phyloP scores from a whole-genome alignment of 164 flowering plant genomes.

The Tinospora cordifolia region DNA sequence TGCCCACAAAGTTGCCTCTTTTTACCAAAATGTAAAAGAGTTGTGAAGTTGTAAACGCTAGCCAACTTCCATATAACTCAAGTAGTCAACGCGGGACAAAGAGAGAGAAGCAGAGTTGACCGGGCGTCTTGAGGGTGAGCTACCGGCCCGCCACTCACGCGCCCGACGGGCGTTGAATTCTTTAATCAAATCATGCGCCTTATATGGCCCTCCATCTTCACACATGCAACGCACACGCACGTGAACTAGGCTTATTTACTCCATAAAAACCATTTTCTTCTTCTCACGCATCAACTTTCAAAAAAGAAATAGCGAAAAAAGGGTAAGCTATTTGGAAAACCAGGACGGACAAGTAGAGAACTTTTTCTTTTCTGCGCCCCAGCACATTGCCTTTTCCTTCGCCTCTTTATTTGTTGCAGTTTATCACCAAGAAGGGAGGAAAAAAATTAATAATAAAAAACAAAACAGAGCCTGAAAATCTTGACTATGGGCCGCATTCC shows the following conservation, averaged over 20 bases:
- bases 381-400: neutral
- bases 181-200: conserved; percentile 85
- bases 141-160: conserved; percentile 89
- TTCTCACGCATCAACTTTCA: conserved; percentile 1
- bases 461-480: neutral
- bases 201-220: conserved; percentile 32
- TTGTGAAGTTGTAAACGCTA: too few relatives aligned
- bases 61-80: conserved; percentile 2
- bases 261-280: neutral
- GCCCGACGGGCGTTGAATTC: conserved; percentile 93
- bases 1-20: too few relatives aligned
- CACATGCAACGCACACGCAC: conserved; percentile 21
- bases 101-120: conserved; percentile 53
- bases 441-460: neutral
- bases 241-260: conserved; percentile 18
- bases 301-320: too few relatives aligned
- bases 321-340: too few relatives aligned
- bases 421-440: too few relatives aligned
- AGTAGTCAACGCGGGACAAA: conserved; percentile 10
- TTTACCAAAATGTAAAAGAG: too few relatives aligned
- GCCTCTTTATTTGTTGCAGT: neutral
- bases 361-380: neutral
- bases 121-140: conserved; percentile 89
- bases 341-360: neutral
- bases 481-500: conserved; percentile 84